phyloP scores from a whole-genome alignment of 768 basidiomycete genomes.

The Leccinum uliginosum region DNA sequence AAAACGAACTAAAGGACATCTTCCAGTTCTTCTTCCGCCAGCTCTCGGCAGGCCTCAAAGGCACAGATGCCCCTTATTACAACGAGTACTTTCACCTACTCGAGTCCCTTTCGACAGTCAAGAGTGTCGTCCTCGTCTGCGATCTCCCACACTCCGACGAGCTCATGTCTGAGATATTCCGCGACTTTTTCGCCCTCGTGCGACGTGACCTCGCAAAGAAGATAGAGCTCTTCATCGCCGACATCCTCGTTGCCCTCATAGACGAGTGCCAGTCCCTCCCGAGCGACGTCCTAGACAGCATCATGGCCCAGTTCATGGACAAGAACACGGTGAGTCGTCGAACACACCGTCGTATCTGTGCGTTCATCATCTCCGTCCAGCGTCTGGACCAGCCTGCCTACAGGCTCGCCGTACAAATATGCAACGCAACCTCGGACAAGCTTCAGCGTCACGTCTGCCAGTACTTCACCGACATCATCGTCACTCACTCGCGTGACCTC shows the following conservation, averaged over 20 bases:
- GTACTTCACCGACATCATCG: slow-evolving; percentile 90
- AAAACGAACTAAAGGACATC: slow-evolving; percentile 85
- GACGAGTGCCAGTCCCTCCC: slow-evolving; percentile 84
- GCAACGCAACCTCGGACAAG: slow-evolving; percentile 78
- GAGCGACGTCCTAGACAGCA: slow-evolving; percentile 67
- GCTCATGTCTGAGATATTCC: slow-evolving; percentile 78
- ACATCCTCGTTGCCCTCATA: slow-evolving; percentile 84
- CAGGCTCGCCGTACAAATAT: slow-evolving; percentile 81
- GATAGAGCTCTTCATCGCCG: slow-evolving; percentile 79
- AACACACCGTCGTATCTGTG: neutral
- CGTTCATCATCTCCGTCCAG: slow-evolving; percentile 31
- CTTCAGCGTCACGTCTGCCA: slow-evolving; percentile 85
- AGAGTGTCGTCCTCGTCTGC: slow-evolving; percentile 90
- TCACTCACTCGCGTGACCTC: slow-evolving; percentile 49
- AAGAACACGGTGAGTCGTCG: slow-evolving; percentile 59
- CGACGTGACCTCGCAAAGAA: slow-evolving; percentile 74
- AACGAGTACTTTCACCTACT: slow-evolving; percentile 93
- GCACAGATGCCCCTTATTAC: slow-evolving; percentile 79
- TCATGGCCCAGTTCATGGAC: slow-evolving; percentile 84
- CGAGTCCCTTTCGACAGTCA: slow-evolving; percentile 89
- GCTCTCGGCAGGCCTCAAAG: slow-evolving; percentile 68
- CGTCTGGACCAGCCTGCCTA: slow-evolving; percentile 70
- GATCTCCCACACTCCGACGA: slow-evolving; percentile 87
- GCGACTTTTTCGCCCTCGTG: slow-evolving; percentile 76
- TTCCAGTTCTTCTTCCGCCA: slow-evolving; percentile 96